Percentiles rank a stretch among this genome's conserved stretches.
phyloP scores from a whole-genome alignment of 2,329 filamentous ascomycete genomes.

The Diplodia seriata region DNA sequence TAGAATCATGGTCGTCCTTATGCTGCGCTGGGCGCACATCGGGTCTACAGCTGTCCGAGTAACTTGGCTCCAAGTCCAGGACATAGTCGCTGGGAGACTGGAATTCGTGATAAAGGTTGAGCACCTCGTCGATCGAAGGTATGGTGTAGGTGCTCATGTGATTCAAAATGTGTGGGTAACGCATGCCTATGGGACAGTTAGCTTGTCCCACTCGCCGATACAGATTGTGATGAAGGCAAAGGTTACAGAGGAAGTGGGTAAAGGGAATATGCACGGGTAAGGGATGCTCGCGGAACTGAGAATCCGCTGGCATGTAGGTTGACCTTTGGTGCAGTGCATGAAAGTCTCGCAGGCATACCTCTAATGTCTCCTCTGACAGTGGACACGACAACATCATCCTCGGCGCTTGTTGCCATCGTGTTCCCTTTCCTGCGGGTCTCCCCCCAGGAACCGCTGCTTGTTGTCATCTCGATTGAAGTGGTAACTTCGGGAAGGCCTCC shows the following conservation, averaged over 20 bases:
- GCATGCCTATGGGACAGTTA: neutral
- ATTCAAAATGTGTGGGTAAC: slow-evolving; percentile 30
- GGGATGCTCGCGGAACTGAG: neutral
- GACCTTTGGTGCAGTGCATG: neutral
- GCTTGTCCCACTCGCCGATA: too few species aligned
- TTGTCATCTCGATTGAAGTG: neutral
- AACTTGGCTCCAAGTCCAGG: neutral
- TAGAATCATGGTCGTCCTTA: neutral
- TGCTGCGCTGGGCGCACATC: neutral
- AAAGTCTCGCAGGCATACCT: slow-evolving; percentile 4
- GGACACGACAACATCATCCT: slow-evolving; percentile 11
- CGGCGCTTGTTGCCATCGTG: neutral
- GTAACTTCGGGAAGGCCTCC: neutral
- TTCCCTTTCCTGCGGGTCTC: neutral
- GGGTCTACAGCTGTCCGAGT: neutral
- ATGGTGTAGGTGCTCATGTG: slow-evolving; percentile 13
- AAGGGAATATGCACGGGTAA: neutral
- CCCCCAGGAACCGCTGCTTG: neutral
- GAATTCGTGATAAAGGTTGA: neutral
- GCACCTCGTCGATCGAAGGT: slow-evolving; percentile 28
- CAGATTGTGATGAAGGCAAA: neutral
- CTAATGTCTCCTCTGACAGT: slow-evolving; percentile 8
- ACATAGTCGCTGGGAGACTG: neutral
- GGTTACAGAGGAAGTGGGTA: neutral
- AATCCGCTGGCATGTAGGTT: neutral